Evolutionary conservation across 306 rosid species (phyloP), one percentile per base, ranked within the genome.

Genomic region (Elaeagnus macrophylla): DNA sequence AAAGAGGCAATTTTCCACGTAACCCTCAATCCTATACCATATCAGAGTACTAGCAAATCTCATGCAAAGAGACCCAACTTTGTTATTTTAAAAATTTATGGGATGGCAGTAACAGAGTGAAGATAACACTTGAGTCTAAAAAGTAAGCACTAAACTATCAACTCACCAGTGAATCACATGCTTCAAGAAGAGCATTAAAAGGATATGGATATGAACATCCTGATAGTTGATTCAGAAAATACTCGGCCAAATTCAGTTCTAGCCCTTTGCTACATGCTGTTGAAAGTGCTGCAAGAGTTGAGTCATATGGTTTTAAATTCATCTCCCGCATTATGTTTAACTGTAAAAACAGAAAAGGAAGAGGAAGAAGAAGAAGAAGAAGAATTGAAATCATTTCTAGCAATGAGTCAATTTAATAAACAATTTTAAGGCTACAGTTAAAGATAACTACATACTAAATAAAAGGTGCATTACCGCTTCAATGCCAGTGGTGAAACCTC

Each of bases 161-260:
- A 48, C 97, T 73, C 81, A 89, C 97, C 94, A 70, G 54, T 69
- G 16, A 52, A 60, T 83, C 79, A 61, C 89, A 89, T 45, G 94
- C 75, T 19, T 68, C 75, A 48, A 83, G 69, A 74, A 81, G 75
- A 67, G 71, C 75, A 77, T 86, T 79, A 64, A 75, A 85, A 43
- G 85, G 84, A 59, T 77, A 12, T 18, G 79, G 75, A 67, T 45
- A 7, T 37, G 53, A 59, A 59, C 74, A 66, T 39, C 36, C 42
- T 42, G 79, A 66, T 65, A 85, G 67, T 72, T 70, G 85, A 71
- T 81, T 60, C 64, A 89, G 78, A 20, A 85, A 54, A 79, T 75
- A 63, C 78, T 89, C 88, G 0, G 95, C 97, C 63, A 81, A 72
- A 68, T 77, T 85, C 68, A 89, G 67, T 58, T 85, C 78, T 36